Percentiles rank a stretch among this genome's conserved stretches.
Evolutionary conservation across 176 grass and related monocot genomes (phyloP).

Genomic region (Coix lacrymajobi): DNA sequence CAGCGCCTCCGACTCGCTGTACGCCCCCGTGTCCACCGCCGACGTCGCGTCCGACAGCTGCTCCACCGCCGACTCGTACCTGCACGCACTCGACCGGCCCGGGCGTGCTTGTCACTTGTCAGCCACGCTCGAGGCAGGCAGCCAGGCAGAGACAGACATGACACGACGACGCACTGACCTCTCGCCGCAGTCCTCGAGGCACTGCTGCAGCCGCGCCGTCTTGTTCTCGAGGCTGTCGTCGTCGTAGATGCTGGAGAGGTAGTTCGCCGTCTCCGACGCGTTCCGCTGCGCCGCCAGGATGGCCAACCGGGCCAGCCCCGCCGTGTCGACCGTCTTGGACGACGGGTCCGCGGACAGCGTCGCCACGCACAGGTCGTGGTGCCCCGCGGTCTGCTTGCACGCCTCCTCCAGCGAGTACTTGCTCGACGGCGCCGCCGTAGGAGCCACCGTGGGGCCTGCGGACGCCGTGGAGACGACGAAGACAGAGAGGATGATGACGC

Average conservation of each 20-base stretch:
- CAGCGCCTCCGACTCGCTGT: slow-evolving; percentile 35
- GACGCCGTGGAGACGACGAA: neutral
- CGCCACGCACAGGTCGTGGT: slow-evolving; percentile 49
- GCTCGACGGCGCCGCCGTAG: neutral
- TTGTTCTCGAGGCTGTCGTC: slow-evolving; percentile 37
- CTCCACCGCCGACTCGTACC: slow-evolving; percentile 70
- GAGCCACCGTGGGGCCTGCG: neutral
- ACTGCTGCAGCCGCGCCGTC: slow-evolving; percentile 55
- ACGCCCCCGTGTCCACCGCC: slow-evolving; percentile 40
- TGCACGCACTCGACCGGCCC: neutral
- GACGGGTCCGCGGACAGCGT: slow-evolving; percentile 39
- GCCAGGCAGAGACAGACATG: neutral
- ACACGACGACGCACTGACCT: neutral
- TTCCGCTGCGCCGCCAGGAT: slow-evolving; percentile 43
- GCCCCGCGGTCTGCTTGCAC: slow-evolving; percentile 47
- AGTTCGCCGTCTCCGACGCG: slow-evolving; percentile 42
- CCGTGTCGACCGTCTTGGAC: slow-evolving; percentile 21
- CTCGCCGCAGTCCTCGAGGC: slow-evolving; percentile 33
- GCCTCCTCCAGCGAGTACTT: slow-evolving; percentile 31
- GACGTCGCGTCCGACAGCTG: slow-evolving; percentile 47
- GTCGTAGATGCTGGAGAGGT: slow-evolving; percentile 34
- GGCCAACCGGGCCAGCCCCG: slow-evolving; percentile 35
- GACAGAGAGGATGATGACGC: slow-evolving; percentile 37
- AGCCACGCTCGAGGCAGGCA: neutral
- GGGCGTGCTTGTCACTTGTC: neutral